Evolutionary conservation across 2,329 filamentous ascomycete genomes (phyloP).

Genomic region (Xylaria sp.): DNA sequence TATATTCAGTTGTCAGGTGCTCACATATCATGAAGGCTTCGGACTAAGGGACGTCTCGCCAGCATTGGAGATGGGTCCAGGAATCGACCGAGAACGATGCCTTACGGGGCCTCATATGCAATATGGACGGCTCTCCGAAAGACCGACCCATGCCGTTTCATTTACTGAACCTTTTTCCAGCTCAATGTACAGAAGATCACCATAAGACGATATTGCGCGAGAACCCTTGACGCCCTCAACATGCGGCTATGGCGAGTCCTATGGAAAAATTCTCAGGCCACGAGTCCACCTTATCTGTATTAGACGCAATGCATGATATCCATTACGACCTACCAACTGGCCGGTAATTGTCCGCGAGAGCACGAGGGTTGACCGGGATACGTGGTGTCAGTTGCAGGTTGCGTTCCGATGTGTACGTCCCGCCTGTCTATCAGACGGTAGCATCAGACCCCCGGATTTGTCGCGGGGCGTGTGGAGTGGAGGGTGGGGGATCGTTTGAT

Average conservation of each 20-base stretch:
- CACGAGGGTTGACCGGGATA: not conserved
- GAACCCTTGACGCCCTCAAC: constrained; percentile 15
- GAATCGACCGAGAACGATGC: constrained; percentile 10
- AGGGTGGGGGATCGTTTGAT: constrained; percentile 21
- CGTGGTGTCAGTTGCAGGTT: not conserved
- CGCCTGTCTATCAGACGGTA: constrained; percentile 24
- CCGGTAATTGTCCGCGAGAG: not conserved
- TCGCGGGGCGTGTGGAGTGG: constrained; percentile 20
- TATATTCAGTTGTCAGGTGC: not conserved
- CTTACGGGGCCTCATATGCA: constrained; percentile 20
- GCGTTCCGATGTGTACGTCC: constrained; percentile 14
- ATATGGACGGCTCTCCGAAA: constrained; percentile 16
- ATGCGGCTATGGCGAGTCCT: constrained; percentile 18
- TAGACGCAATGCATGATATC: constrained; percentile 21
- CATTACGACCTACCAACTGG: constrained; percentile 10
- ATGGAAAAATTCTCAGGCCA: constrained; percentile 29
- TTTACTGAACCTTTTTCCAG: constrained; percentile 28
- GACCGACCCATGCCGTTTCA: constrained; percentile 19
- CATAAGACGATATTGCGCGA: constrained; percentile 19
- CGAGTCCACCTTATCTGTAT: constrained; percentile 24
- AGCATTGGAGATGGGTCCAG: constrained; percentile 1
- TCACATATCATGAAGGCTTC: not conserved
- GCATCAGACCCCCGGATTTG: constrained; percentile 29
- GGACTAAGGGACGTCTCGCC: not conserved
- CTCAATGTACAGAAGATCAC: constrained; percentile 17